Evolutionary conservation across 2,329 filamentous ascomycete species (phyloP).

Genomic region (Neopestalotiopsis sp.): DNA sequence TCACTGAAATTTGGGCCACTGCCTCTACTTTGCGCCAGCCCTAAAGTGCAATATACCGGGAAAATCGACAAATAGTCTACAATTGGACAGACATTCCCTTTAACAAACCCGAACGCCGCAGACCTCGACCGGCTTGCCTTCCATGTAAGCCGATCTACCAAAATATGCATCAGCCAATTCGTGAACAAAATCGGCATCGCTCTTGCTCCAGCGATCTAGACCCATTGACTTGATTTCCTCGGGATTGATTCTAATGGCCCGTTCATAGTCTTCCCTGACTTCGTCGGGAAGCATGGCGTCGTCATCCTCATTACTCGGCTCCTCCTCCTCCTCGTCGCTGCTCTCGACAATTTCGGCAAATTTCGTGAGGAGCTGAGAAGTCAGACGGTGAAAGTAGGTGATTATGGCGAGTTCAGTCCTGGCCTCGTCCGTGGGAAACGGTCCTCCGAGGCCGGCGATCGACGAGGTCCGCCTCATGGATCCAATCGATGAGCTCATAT

Average conservation of each 20-base stretch:
- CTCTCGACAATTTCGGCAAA: constrained; percentile 65
- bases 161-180: constrained; percentile 71
- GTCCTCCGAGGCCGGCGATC: constrained; percentile 25
- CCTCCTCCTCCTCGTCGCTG: constrained; percentile 15
- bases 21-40: neutral
- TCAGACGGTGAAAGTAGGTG: constrained; percentile 81
- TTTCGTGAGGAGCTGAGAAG: constrained; percentile 66
- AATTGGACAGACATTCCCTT: constrained; percentile 20
- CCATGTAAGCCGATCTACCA: constrained; percentile 63
- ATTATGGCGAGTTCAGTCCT: constrained; percentile 72
- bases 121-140: constrained; percentile 74
- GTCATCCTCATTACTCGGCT: constrained; percentile 29
- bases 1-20: too few species aligned
- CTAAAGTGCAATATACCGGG: neutral
- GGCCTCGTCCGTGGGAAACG: constrained; percentile 43
- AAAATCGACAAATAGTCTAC: neutral
- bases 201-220: constrained; percentile 76
- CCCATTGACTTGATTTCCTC: constrained; percentile 74
- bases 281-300: constrained; percentile 32
- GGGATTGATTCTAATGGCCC: constrained; percentile 60
- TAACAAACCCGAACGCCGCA: constrained; percentile 75
- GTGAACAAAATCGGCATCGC: constrained; percentile 71
- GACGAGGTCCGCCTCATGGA: constrained; percentile 44
- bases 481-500: constrained; percentile 47
- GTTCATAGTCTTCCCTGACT: constrained; percentile 40